These are phyloP conservation scores for Calocera viscosa DNA, from an alignment of 768 basidiomycete species.

Conservation along the genomic window DNA sequence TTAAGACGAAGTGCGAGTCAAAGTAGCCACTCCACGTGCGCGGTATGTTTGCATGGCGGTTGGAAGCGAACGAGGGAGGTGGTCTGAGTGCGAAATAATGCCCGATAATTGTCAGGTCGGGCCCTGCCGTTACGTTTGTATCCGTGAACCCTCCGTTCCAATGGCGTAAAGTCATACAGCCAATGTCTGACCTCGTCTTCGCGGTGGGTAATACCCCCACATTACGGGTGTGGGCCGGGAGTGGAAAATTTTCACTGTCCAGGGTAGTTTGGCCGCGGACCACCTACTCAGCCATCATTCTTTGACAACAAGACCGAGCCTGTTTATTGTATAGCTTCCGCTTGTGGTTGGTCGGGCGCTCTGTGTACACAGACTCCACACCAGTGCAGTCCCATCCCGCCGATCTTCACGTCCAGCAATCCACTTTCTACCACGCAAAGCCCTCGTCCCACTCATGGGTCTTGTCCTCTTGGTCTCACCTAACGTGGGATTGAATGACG, in stretches of 20 bases:
- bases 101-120: too few species aligned
- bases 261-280: not conserved
- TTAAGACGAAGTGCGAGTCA: not conserved
- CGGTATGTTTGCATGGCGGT: not conserved
- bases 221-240: not conserved
- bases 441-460: slow-evolving; percentile 2
- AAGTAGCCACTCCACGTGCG: not conserved
- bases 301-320: slow-evolving; percentile 3
- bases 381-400: slow-evolving; percentile 1
- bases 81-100: not conserved
- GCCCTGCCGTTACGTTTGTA: not conserved
- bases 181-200: not conserved
- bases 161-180: slow-evolving; percentile 5
- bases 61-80: not conserved
- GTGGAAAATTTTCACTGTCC: not conserved
- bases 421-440: not conserved
- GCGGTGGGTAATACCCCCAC: not conserved
- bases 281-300: not conserved
- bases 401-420: slow-evolving; percentile 2
- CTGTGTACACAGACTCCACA: not conserved
- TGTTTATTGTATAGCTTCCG: slow-evolving; percentile 3
- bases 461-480: slow-evolving; percentile 6
- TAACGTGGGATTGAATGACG: slow-evolving; percentile 5
- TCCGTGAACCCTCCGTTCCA: slow-evolving; percentile 5
- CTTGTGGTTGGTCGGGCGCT: not conserved